Conservation (phyloP, 2,329 filamentous ascomycete species). For the Aspergillus ruber region DNA sequence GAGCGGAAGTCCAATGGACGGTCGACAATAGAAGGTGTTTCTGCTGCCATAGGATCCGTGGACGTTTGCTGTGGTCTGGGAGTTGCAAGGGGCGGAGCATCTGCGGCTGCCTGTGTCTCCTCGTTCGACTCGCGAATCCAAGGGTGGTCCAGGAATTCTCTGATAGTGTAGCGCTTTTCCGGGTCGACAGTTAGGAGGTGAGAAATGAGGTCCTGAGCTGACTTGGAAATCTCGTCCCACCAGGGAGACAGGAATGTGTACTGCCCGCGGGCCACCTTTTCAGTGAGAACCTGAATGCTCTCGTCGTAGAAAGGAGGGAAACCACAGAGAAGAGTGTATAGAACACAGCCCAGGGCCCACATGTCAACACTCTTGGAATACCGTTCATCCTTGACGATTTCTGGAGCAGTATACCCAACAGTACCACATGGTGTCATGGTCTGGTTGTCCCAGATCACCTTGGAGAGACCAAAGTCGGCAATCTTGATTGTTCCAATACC, state of each 20-base stretch:
- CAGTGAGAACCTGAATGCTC: slow-evolving; percentile 91
- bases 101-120: slow-evolving; percentile 58
- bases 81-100: slow-evolving; percentile 66
- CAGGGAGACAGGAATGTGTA: slow-evolving; percentile 97
- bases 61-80: slow-evolving; percentile 53
- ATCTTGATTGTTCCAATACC: slow-evolving; percentile 96
- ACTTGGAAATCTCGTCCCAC: slow-evolving; percentile 98
- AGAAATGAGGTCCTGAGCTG: slow-evolving; percentile 86
- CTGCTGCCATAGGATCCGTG: slow-evolving; percentile 47
- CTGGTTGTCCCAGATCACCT: slow-evolving; percentile 95
- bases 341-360: slow-evolving; percentile 95
- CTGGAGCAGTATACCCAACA: slow-evolving; percentile 93
- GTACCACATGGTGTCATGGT: slow-evolving; percentile 99
- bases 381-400: slow-evolving; percentile 97
- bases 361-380: slow-evolving; percentile 99
- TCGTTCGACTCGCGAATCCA: slow-evolving; percentile 75
- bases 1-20: slow-evolving; percentile 88
- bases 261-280: slow-evolving; percentile 94
- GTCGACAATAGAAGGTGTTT: slow-evolving; percentile 46
- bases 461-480: slow-evolving; percentile 94
- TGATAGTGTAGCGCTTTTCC: slow-evolving; percentile 88
- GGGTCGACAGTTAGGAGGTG: slow-evolving; percentile 93
- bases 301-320: slow-evolving; percentile 99
- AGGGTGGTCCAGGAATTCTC: slow-evolving; percentile 86
- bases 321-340: slow-evolving; percentile 93